Evolutionary conservation across 305 asterid genomes (phyloP), one percentile per base, ranked within the genome.

Genomic region (Fraxinus angustifolia): DNA sequence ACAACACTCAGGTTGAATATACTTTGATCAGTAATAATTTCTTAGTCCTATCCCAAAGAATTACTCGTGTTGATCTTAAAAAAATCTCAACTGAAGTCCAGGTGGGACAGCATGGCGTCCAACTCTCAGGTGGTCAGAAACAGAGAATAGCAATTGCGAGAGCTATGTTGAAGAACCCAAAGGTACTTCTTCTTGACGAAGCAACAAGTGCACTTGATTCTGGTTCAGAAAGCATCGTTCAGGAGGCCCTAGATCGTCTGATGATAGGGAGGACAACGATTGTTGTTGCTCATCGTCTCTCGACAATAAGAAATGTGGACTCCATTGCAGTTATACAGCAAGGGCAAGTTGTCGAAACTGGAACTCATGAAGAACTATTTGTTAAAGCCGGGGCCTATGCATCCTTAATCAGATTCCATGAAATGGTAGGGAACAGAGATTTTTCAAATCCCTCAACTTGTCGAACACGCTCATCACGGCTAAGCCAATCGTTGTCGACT

Each of bases 231-330:
- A 96, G 91, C 89, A 91, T 93, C 4, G 98, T 96, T 48, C 98
- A 96, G 84, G 98, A 96, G 81, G 99, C 98, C 75, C 85, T 94
- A 10, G 98, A 96, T 70, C 97, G 98, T 74, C 94, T 96, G 38
- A 96, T 96, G 98, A 87, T 96, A 3, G 98, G 98, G 50, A 85
- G 98, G 80, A 96, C 99, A 1, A 94, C 98, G 0, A 94, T 94
- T 5, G 98, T 96, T 34, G 94, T 96, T 8, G 99, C 98, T 0
- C 99, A 96, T 85, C 98, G 98, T 10, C 93, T 96, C 28, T 96
- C 98, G 11, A 96, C 98, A 1, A 94, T 96, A 60, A 85, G 95
- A 86, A 94, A 91, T 45, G 98, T 93, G 0, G 98, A 96, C 78
- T 93, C 94, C 17, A 93, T 96, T 31, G 97, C 97, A 17, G 99